phyloP scores from a whole-genome alignment of 2,329 filamentous ascomycete species.

The Cercospora sp. region DNA sequence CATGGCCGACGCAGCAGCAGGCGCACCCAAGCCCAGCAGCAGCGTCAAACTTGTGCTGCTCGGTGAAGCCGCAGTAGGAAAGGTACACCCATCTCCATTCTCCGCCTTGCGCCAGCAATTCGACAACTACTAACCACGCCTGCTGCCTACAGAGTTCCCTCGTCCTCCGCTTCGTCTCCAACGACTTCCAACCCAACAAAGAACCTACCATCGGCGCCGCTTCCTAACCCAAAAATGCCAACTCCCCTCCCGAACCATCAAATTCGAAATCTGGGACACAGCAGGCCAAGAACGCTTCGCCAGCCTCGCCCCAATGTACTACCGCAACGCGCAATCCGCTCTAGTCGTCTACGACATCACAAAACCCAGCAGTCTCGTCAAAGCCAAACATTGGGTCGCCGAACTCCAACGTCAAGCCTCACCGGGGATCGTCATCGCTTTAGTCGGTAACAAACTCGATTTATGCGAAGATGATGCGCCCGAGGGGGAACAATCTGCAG shows the following conservation, averaged over 20 bases:
- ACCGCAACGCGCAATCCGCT: slow-evolving; percentile 95
- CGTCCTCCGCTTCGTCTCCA: slow-evolving; percentile 97
- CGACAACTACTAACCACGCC: slow-evolving; percentile 12
- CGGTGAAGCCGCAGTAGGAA: slow-evolving; percentile 96
- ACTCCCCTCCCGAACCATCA: slow-evolving; percentile 78
- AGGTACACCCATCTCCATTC: slow-evolving; percentile 60
- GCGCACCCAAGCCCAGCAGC: slow-evolving; percentile 88
- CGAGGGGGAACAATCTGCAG: slow-evolving; percentile 47
- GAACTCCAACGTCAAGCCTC: slow-evolving; percentile 95
- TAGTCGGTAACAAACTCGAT: slow-evolving; percentile 97
- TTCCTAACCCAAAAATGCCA: slow-evolving; percentile 97
- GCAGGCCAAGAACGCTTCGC: slow-evolving; percentile 97
- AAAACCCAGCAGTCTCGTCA: slow-evolving; percentile 90
- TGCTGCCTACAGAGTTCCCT: slow-evolving; percentile 73
- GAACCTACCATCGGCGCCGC: slow-evolving; percentile 98
- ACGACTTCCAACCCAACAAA: slow-evolving; percentile 99
- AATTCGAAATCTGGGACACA: slow-evolving; percentile 87
- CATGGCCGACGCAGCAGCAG: slow-evolving; percentile 27
- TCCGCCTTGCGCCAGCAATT: background rate
- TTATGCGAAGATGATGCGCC: slow-evolving; percentile 59
- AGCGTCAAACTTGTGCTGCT: slow-evolving; percentile 99
- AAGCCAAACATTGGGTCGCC: slow-evolving; percentile 98
- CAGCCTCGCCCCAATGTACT: slow-evolving; percentile 97
- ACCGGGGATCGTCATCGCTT: slow-evolving; percentile 92
- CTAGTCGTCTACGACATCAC: slow-evolving; percentile 99